Percentiles rank a stretch among this genome's conserved stretches.
Conservation (phyloP, 2,329 filamentous ascomycete genomes). For the Nigrospora oryzae region DNA sequence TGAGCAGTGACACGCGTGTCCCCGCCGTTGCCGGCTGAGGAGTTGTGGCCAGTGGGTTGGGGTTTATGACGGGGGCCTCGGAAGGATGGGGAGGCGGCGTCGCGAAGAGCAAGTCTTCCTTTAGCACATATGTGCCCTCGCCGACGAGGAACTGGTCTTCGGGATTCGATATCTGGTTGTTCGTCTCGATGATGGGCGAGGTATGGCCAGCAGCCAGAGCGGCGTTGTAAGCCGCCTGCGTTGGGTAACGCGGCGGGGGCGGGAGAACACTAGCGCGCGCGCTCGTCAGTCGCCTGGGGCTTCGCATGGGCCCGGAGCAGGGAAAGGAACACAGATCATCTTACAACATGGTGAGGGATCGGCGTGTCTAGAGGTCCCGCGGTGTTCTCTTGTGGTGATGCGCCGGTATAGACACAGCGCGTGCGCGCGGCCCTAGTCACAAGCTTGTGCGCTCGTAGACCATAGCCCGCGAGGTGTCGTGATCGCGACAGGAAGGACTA, state of each 20-base stretch:
- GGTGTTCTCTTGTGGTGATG: too few relatives aligned
- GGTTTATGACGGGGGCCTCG: slow-evolving; percentile 77
- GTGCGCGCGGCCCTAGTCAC: too few relatives aligned
- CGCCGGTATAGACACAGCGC: too few relatives aligned
- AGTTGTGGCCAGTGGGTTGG: slow-evolving; percentile 82
- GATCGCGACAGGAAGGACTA: too few relatives aligned
- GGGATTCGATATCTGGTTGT: slow-evolving; percentile 77
- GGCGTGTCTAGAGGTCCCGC: neutral
- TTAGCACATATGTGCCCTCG: slow-evolving; percentile 86
- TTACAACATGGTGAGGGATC: slow-evolving; percentile 17
- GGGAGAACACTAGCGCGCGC: slow-evolving; percentile 62
- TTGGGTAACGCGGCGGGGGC: slow-evolving; percentile 77
- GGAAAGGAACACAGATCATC: slow-evolving; percentile 5
- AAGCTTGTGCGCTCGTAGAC: too few relatives aligned
- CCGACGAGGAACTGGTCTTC: slow-evolving; percentile 89
- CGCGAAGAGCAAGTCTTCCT: slow-evolving; percentile 85
- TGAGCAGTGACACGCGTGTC: slow-evolving; percentile 74
- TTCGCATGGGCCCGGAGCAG: slow-evolving; percentile 2
- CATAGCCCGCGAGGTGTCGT: too few relatives aligned
- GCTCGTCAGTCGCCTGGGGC: slow-evolving; percentile 8
- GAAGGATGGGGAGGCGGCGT: slow-evolving; percentile 94
- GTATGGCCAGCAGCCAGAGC: slow-evolving; percentile 59
- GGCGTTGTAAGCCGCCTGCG: slow-evolving; percentile 64
- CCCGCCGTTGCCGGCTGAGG: slow-evolving; percentile 77
- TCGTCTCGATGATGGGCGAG: slow-evolving; percentile 81